Evolutionary conservation across 1,284 basidiomycete species (phyloP).

Genomic region (Apiotrichum gamsii): DNA sequence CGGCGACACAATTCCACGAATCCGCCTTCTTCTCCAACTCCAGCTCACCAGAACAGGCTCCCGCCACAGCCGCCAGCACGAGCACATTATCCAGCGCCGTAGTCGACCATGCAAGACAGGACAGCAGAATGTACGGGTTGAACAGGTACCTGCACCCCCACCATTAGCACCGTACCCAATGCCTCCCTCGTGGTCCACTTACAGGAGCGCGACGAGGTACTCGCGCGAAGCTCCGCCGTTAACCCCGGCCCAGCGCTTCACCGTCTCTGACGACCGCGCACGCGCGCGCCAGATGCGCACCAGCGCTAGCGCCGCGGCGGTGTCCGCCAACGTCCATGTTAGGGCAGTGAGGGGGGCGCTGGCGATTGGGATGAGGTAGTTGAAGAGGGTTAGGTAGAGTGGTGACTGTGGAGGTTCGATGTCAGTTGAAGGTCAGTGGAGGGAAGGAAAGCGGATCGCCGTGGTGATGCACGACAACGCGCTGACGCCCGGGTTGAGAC

Average conservation of each 20-base stretch:
- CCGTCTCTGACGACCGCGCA: neutral
- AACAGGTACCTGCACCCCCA: slow-evolving; percentile 62
- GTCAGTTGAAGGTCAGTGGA: no score
- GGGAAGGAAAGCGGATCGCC: no score
- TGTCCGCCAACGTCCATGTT: slow-evolving; percentile 67
- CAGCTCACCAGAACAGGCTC: slow-evolving; percentile 60
- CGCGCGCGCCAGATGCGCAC: slow-evolving; percentile 12
- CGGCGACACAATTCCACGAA: no score
- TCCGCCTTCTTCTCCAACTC: neutral
- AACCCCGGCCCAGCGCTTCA: neutral
- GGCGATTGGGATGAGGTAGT: slow-evolving; percentile 54
- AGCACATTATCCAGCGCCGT: slow-evolving; percentile 71
- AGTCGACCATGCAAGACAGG: slow-evolving; percentile 72
- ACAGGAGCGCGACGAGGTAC: slow-evolving; percentile 56
- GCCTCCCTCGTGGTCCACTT: slow-evolving; percentile 32
- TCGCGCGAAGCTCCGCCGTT: no score
- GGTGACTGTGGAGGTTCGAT: slow-evolving; percentile 59
- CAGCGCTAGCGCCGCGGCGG: slow-evolving; percentile 60
- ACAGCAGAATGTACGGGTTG: slow-evolving; percentile 78
- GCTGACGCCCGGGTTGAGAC: no score
- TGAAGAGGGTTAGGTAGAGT: slow-evolving; percentile 68
- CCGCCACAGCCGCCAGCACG: slow-evolving; percentile 62
- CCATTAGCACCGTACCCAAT: neutral
- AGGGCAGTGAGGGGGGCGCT: slow-evolving; percentile 53
- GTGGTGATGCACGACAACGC: no score